These are phyloP conservation scores for Begonia loranthoides DNA, from an alignment of 306 rosid species.

Conservation along the genomic window DNA sequence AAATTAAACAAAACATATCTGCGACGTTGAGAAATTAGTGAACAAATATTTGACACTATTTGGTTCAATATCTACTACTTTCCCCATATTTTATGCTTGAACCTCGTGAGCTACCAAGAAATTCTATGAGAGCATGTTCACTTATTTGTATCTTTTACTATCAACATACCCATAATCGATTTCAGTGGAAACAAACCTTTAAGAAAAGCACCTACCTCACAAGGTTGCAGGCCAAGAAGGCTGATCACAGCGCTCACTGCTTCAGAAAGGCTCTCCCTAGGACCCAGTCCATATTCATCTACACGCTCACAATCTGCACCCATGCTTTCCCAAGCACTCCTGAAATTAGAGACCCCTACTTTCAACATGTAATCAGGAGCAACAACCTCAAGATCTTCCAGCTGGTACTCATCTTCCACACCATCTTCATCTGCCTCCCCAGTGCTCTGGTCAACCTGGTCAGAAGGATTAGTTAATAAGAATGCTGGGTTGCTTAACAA, in stretches of 20 bases:
- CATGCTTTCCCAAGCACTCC: slow-evolving; percentile 87
- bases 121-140: too few relatives aligned
- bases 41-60: neutral
- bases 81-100: too few relatives aligned
- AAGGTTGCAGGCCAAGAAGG: slow-evolving; percentile 97
- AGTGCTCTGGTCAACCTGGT: slow-evolving; percentile 70
- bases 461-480: too few relatives aligned
- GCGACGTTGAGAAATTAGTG: neutral
- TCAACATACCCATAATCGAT: too few relatives aligned
- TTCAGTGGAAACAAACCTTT: too few relatives aligned
- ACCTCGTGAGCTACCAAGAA: too few relatives aligned
- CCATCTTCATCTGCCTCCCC: slow-evolving; percentile 98
- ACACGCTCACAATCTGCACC: slow-evolving; percentile 62
- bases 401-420: slow-evolving; percentile 94
- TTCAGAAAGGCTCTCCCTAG: slow-evolving; percentile 78
- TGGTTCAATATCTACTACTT: too few relatives aligned
- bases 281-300: slow-evolving; percentile 94
- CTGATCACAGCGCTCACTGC: slow-evolving; percentile 72
- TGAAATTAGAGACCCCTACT: slow-evolving; percentile 63
- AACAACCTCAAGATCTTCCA: slow-evolving; percentile 95
- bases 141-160: too few relatives aligned
- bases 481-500: too few relatives aligned
- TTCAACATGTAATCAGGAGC: slow-evolving; percentile 88
- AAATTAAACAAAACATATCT: neutral
- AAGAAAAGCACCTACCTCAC: slow-evolving; percentile 50